Evolutionary conservation across 2,329 filamentous ascomycete genomes (phyloP), one percentile per base, ranked within the genome.

Genomic region (Cryphonectria carpinicola): DNA sequence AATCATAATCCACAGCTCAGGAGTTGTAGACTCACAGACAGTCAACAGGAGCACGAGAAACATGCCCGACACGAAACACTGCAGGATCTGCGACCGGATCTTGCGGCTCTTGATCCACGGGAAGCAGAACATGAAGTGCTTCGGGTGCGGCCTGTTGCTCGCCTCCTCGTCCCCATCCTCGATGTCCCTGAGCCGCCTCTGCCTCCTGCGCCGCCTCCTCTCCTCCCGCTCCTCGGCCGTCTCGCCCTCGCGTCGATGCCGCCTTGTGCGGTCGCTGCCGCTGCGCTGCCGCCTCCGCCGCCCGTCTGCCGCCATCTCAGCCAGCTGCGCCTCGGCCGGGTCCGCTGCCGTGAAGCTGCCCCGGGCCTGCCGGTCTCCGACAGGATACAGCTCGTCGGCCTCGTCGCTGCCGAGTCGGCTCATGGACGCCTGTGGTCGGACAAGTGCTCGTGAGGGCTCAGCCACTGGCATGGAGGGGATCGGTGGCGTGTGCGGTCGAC

Each of bases 51-150:
- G 77, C 6, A 86, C 78, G 13, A 93, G 79, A 69, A 93, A 88
- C 7, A 87, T 72, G 1, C 90, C 92, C 7, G 92, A 92, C 8
- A 93, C 85, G 35, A 92, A 84, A 76, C 88, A 90, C 43, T 85
- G 85, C 69, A 91, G 76, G 54, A 90, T 84, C 73, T 89, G 87
- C 52, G 82, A 79, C 52, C 88, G 85, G 71, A 88, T 82, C 66
- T 82, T 83, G 64, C 80, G 80, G 58, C 88, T 89, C 76, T 84
- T 84, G 66, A 90, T 78, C 80, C 85, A 85, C 4, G 88, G 86
- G 69, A 88, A 83, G 76, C 87, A 89, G 69, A 85, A 84, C 4
- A 89, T 74, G 70, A 88, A 88, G 19, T 78, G 79, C 65, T 81
- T 84, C 2, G 81, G 80, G 39, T 76, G 76, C 46, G 75, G 73